phyloP scores from a whole-genome alignment of 75 land plant species.

The Isoetes taiwanensis region DNA sequence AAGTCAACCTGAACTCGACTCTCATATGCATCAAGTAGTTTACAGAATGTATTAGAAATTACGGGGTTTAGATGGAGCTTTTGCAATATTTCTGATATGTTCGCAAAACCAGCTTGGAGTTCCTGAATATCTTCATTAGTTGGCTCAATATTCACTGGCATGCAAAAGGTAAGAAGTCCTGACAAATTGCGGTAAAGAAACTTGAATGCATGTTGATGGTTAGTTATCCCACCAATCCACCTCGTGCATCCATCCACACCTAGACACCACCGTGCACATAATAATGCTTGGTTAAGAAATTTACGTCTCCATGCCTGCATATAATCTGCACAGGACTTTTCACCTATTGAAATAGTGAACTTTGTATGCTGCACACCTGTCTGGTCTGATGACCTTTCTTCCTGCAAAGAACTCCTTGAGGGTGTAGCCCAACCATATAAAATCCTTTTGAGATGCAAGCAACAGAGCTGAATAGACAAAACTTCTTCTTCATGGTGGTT shows the following conservation, averaged over 20 bases:
- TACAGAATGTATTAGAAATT: conserved; percentile 41
- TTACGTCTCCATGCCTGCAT: conserved; percentile 37
- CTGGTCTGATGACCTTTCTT: not conserved
- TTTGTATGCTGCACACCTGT: not conserved
- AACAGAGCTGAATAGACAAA: conserved; percentile 74
- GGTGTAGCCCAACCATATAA: conserved; percentile 4
- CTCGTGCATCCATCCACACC: conserved; percentile 18
- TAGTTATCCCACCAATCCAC: conserved; percentile 88
- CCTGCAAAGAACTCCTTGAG: not conserved
- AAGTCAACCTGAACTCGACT: conserved; percentile 7
- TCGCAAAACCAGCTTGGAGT: conserved; percentile 20
- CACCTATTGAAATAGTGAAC: not conserved
- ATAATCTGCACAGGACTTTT: too few relatives aligned
- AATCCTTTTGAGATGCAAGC: conserved; percentile 54
- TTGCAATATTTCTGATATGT: conserved; percentile 25
- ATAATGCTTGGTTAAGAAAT: conserved; percentile 35
- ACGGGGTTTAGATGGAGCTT: conserved; percentile 66
- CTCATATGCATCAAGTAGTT: conserved; percentile 37
- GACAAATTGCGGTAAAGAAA: conserved; percentile 58
- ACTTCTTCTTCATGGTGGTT: conserved; percentile 96
- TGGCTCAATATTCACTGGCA: conserved; percentile 7
- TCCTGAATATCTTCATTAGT: not conserved
- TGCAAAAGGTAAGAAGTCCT: conserved; percentile 46
- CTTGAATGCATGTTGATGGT: conserved; percentile 84
- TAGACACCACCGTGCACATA: conserved; percentile 32